These are phyloP conservation scores for Metarhizium humberi DNA, from an alignment of 2,329 filamentous ascomycete species.

Conservation along the genomic window DNA sequence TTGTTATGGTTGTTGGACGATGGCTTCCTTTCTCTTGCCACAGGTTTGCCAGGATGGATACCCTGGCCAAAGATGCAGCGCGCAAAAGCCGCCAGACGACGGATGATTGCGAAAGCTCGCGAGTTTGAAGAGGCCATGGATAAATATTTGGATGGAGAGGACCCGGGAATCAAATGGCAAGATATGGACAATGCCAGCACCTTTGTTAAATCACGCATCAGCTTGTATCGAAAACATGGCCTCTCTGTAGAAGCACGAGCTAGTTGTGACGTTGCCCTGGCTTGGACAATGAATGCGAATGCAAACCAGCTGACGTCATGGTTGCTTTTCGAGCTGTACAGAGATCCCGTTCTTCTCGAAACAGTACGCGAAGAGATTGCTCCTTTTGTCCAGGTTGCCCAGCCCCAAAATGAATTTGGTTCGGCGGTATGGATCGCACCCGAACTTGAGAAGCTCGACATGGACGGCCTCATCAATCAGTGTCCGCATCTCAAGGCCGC, in stretches of 20 bases:
- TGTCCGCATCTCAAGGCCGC: slow-evolving; percentile 29
- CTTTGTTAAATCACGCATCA: slow-evolving; percentile 20
- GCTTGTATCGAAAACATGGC: slow-evolving; percentile 18
- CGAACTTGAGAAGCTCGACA: slow-evolving; percentile 22
- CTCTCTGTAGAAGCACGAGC: slow-evolving; percentile 23
- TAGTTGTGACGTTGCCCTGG: slow-evolving; percentile 23
- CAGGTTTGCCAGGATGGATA: slow-evolving; percentile 21
- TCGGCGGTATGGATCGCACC: slow-evolving; percentile 25
- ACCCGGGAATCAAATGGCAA: slow-evolving; percentile 24
- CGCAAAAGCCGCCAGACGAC: slow-evolving; percentile 18
- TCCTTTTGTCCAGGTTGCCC: slow-evolving; percentile 19
- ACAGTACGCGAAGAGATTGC: slow-evolving; percentile 29
- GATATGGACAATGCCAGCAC: slow-evolving; percentile 26
- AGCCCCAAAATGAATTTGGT: slow-evolving; percentile 27
- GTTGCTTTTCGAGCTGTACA: slow-evolving; percentile 31
- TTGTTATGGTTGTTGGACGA: slow-evolving; percentile 28
- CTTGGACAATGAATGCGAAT: slow-evolving; percentile 30
- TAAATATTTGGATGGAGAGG: slow-evolving; percentile 20
- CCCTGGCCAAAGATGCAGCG: slow-evolving; percentile 23
- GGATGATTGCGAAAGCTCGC: slow-evolving; percentile 17
- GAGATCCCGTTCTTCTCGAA: slow-evolving; percentile 26
- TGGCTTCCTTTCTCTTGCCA: slow-evolving; percentile 20
- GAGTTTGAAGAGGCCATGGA: slow-evolving; percentile 28
- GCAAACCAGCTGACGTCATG: slow-evolving; percentile 28
- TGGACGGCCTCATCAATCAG: slow-evolving; percentile 23